Percentiles rank a stretch among this genome's conserved stretches.
phyloP scores from a whole-genome alignment of 345 rosid genomes.

The Luvunga scandens region DNA sequence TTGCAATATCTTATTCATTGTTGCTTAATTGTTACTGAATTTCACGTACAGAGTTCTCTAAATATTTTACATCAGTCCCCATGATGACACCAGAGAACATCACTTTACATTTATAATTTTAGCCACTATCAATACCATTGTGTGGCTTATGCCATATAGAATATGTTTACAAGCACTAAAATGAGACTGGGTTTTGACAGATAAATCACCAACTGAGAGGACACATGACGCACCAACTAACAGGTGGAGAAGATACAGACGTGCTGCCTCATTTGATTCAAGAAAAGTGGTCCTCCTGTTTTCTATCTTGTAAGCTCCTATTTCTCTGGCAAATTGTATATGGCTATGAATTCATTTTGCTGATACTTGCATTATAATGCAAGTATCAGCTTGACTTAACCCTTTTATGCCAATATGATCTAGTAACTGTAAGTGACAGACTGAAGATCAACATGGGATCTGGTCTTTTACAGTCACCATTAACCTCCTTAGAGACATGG shows the following conservation, averaged over 20 bases:
- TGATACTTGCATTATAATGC: not conserved
- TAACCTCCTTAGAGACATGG: not conserved
- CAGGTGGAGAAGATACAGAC: slow-evolving; percentile 88
- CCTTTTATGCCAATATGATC: not conserved
- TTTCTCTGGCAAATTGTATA: slow-evolving; percentile 6
- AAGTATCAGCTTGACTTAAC: not conserved
- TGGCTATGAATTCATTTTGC: not conserved
- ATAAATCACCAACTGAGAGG: slow-evolving; percentile 56
- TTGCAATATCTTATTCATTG: slow-evolving; percentile 27
- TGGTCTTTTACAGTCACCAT: not conserved
- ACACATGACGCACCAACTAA: slow-evolving; percentile 63
- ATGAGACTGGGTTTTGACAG: slow-evolving; percentile 31
- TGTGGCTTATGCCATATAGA: not conserved
- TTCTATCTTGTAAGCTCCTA: slow-evolving; percentile 73
- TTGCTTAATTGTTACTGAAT: slow-evolving; percentile 22
- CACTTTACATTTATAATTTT: not conserved
- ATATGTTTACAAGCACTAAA: not conserved
- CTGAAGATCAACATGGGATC: not conserved
- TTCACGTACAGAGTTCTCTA: slow-evolving; percentile 22
- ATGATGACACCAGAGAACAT: not conserved
- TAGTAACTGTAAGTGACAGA: not conserved
- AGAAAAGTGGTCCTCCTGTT: slow-evolving; percentile 79
- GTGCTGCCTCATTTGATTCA: slow-evolving; percentile 81
- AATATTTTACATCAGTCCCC: not conserved
- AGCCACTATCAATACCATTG: not conserved